Evolutionary conservation across 768 basidiomycete species (phyloP).

Genomic region (Lepiota subincarnata): DNA sequence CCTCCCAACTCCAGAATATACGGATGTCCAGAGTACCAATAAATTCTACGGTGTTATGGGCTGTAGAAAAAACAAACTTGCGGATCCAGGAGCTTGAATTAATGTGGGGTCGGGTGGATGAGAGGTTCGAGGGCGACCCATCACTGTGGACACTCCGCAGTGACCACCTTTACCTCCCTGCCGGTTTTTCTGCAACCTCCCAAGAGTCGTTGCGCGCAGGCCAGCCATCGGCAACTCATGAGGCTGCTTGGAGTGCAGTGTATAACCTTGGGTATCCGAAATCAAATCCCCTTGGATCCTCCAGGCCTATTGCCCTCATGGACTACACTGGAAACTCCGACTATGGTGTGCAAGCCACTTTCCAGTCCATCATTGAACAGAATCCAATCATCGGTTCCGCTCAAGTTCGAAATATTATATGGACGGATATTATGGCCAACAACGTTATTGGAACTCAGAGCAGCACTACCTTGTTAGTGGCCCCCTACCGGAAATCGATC

Average conservation of each 20-base stretch:
- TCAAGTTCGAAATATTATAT: not conserved
- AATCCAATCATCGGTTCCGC: not conserved
- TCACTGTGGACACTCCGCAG: too few relatives aligned
- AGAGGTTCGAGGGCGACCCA: too few relatives aligned
- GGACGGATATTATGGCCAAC: slow-evolving; percentile 5
- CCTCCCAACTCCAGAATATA: not conserved
- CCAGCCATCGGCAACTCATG: not conserved
- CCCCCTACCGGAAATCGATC: not conserved
- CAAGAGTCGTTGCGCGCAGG: not conserved
- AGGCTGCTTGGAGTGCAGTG: not conserved
- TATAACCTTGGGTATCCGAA: not conserved
- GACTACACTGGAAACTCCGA: slow-evolving; percentile 1
- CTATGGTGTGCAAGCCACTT: not conserved
- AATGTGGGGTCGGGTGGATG: too few relatives aligned
- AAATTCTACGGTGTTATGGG: not conserved
- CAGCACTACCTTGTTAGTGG: not conserved
- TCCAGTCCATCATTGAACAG: not conserved
- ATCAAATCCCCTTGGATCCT: too few relatives aligned
- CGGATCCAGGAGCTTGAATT: not conserved
- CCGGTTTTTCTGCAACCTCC: not conserved
- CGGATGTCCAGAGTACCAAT: not conserved
- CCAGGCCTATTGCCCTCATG: not conserved
- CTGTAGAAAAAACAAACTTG: not conserved
- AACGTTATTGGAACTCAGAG: not conserved
- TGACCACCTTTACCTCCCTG: too few relatives aligned